phyloP scores from a whole-genome alignment of 139 green algal genomes.

The Volvox reticuliferus region DNA sequence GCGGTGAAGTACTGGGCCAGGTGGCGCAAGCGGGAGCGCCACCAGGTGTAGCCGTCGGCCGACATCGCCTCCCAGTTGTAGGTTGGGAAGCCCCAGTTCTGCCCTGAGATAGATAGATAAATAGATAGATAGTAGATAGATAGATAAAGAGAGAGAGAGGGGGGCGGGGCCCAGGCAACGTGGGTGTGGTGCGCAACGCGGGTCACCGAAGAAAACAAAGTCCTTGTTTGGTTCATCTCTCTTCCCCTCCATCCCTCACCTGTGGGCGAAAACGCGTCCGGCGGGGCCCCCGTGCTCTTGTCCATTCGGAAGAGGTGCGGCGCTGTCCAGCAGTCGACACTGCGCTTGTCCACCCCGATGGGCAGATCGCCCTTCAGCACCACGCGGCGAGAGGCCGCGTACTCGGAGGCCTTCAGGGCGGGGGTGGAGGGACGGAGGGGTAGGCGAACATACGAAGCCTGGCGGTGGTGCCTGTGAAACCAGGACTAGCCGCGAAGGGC shows the following conservation, averaged over 20 bases:
- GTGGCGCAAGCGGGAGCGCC: conserved; percentile 66
- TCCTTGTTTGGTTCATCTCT: too few relatives aligned
- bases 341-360: conserved; percentile 96
- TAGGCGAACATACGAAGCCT: too few relatives aligned
- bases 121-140: too few relatives aligned
- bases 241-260: too few relatives aligned
- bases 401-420: conserved; percentile 63
- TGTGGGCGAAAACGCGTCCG: conserved; percentile 90
- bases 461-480: too few relatives aligned
- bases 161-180: too few relatives aligned
- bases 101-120: conserved; percentile 62
- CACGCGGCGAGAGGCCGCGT: conserved; percentile 76
- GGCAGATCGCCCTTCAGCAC: conserved; percentile 97
- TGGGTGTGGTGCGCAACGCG: too few relatives aligned
- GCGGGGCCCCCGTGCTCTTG: conserved; percentile 89
- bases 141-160: too few relatives aligned
- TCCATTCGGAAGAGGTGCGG: conserved; percentile 94
- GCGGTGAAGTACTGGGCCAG: conserved; percentile 95
- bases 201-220: too few relatives aligned
- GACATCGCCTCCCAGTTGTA: conserved; percentile 97
- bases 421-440: neutral
- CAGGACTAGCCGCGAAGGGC: too few relatives aligned
- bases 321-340: conserved; percentile 93
- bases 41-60: conserved; percentile 90
- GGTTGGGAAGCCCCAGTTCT: conserved; percentile 98